Evolutionary conservation across 1,284 basidiomycete genomes (phyloP), one percentile per base, ranked within the genome.

Genomic region (Grifola frondosa): DNA sequence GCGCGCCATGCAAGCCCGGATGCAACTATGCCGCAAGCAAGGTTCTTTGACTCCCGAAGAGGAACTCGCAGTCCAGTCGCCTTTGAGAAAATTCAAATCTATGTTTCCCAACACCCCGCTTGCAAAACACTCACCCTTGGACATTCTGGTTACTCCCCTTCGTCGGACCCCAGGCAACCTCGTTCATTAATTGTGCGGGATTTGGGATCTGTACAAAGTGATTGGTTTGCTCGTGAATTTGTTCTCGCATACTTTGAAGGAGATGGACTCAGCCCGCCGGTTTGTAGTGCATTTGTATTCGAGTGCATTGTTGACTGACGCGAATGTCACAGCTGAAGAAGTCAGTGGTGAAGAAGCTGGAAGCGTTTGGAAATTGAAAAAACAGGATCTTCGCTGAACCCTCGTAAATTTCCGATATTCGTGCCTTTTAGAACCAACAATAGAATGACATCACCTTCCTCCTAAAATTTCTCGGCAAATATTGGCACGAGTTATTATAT

Each of bases 191-290:
- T 87, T n/a, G 77, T 90, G 56, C 73, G 81, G 31, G 87, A 88
- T 56, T 64, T 91, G 30, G 88, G 88, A 26, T 66, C 73, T 0
- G 71, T 90, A 28, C 79, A 88, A 50, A 80, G 69, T 57, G 75
- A 81, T 52, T 91, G 88, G 88, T 71, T 89, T 12, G 78, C 85
- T 0, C 78, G 73, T 10, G 78, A 89, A 58, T 80, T 91, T 48
- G 67, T 89, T 22, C 60, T 86, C 39, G 77, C 85, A 28, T 91
- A 90, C 59, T 88, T 90, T 56, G 80, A 81, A 45, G 82, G 78
- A 21, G 66, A 74, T 21, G 81, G 80, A 5, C 73, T 84, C 19
- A 90, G 87, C 59, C 84, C 86, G 26, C 70, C 81, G 37, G 87
- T 89, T 56, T 61, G 84, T 68, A 6, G 8, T 9, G 22, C 26